Conservation (phyloP, 1,284 basidiomycete genomes). For the Puccinia triticina region DNA sequence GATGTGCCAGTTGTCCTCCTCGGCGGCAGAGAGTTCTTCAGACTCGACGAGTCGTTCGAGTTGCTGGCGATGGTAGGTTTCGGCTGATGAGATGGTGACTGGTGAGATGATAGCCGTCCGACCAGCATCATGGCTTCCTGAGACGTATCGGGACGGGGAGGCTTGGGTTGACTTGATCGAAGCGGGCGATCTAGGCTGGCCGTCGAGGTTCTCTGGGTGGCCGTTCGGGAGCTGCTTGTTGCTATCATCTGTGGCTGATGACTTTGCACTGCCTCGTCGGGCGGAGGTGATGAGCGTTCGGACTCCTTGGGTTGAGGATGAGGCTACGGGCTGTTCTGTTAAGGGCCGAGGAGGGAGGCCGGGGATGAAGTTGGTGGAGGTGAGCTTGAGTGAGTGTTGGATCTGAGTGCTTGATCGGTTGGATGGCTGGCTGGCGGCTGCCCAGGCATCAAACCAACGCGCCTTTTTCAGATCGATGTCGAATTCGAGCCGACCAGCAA, state of each 20-base stretch:
- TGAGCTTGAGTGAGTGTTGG: constrained; percentile 9
- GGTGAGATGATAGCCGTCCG: neutral
- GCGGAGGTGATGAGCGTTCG: constrained; percentile 11
- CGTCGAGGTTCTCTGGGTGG: neutral
- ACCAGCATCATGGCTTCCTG: neutral
- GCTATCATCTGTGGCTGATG: constrained; percentile 2
- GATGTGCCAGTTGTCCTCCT: constrained; percentile 1
- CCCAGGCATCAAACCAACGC: constrained; percentile 73
- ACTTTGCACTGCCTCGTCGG: constrained; percentile 15
- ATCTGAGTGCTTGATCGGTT: neutral
- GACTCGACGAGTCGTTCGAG: constrained; percentile 31
- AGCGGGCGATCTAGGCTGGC: neutral
- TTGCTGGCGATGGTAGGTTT: constrained; percentile 18
- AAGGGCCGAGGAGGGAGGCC: neutral
- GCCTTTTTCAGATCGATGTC: constrained; percentile 73
- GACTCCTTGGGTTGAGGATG: constrained; percentile 15
- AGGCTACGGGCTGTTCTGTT: neutral
- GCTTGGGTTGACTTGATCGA: constrained; percentile 18
- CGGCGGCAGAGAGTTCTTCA: constrained; percentile 5
- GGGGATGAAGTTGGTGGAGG: neutral
- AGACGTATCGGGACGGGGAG: neutral
- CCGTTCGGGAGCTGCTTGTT: neutral
- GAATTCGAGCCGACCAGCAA: constrained; percentile 74
- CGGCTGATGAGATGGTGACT: constrained; percentile 1
- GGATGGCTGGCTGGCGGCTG: constrained; percentile 35